Percentiles rank a stretch among this genome's conserved stretches.
These are phyloP conservation scores for Rhinocladiella similis DNA, from an alignment of 2,329 filamentous ascomycete species.

Conservation along the genomic window DNA sequence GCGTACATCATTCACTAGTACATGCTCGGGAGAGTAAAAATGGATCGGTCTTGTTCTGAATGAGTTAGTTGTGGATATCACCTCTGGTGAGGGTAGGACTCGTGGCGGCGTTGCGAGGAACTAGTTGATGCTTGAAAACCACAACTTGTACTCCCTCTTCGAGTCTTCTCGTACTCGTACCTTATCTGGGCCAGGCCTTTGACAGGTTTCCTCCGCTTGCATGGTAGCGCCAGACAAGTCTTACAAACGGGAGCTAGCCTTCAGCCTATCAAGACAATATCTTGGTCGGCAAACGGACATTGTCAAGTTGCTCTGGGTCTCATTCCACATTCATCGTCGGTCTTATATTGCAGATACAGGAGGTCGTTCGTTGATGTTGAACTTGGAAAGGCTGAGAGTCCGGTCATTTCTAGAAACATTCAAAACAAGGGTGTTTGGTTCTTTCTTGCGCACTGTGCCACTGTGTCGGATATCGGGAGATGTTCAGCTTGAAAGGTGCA, in stretches of 20 bases:
- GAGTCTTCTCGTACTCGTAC: background rate
- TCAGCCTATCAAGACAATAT: background rate
- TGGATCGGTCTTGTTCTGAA: background rate
- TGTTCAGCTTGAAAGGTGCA: background rate
- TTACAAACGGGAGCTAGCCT: background rate
- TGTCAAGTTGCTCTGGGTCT: background rate
- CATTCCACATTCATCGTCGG: background rate
- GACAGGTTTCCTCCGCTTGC: background rate
- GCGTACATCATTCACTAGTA: background rate
- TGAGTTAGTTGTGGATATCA: slow-evolving; percentile 3
- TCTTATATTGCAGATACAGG: background rate
- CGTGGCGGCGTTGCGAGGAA: slow-evolving; percentile 6
- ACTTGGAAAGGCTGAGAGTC: background rate
- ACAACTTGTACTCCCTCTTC: background rate
- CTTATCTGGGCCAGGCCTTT: background rate
- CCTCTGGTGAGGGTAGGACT: slow-evolving; percentile 2
- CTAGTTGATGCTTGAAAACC: background rate
- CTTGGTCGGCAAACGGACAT: background rate
- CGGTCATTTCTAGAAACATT: background rate
- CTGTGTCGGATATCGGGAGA: background rate
- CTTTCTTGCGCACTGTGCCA: background rate
- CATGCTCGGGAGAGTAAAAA: background rate
- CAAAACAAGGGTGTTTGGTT: background rate
- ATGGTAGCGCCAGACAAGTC: background rate
- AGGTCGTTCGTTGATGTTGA: background rate